Base-by-base conservation (phyloP, 116 monocot species). In the Iris pallida region DNA sequence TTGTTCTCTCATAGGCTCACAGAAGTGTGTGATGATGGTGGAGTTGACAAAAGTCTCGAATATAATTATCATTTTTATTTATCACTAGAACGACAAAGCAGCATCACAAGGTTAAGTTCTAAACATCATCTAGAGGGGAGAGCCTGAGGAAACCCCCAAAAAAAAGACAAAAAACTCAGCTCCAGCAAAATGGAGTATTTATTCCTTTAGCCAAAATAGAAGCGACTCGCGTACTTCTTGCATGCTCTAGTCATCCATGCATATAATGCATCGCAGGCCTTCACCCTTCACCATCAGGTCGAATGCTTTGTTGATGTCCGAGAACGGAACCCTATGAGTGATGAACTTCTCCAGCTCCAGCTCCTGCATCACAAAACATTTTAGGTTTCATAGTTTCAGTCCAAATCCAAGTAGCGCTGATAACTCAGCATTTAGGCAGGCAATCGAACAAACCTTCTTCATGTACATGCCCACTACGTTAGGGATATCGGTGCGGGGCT, bases 281-380 rank as follows among this genome's bases (percentile, higher is more conserved):
- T 79, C 73, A 1, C 73, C 73, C 5, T 48, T 73, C 13, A 73
- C 1, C 79, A 79, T 73, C 41, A 53, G 49, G 11, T 79, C 73
- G 20, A 79, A 79, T 12, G 73, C 73, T 63, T 79, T 79, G 73
- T 79, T 79, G 62, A 79, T 79, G 4, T 79, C 73, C 0, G 79
- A 79, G 60, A 73, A 79, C n/a, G 63, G 15, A 8, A 78, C 54
- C 20, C 15, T 47, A 20, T 78, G 78, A 30, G 78, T 78, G 52
- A 78, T 78, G 42, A 79, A 73, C 49, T 79, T 73, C 63, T 79
- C 79, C 47, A 73, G 17, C 30, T 79, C 79, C 47, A 79, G 55
- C 48, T 79, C 73, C 73, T 79, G 73, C 68, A 68, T 20, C 30
- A 55, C 42, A 43, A 68, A 11, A 53, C 4, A 10, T 53, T 53